Conservation (phyloP, 495 filamentous ascomycete genomes). For the Staphylotrichum longicolle region DNA sequence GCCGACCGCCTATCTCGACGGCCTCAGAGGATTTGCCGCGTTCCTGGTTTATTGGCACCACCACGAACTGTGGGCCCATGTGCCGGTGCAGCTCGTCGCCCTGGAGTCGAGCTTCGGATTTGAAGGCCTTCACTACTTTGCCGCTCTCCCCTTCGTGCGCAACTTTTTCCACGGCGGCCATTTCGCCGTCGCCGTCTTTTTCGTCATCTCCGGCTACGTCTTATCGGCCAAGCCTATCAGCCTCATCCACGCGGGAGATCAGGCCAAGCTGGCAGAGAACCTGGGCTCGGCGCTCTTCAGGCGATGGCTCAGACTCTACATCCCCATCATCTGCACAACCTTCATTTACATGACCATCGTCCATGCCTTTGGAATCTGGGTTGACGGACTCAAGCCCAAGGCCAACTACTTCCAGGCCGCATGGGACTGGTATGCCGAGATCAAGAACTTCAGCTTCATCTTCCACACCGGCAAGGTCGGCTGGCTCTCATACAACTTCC, state of each 20-base stretch:
- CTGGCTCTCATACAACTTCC: constrained; percentile 41
- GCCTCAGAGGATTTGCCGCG: constrained; percentile 47
- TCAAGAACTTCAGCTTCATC: constrained; percentile 60
- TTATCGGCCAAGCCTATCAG: constrained; percentile 51
- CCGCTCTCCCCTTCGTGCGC: constrained; percentile 40
- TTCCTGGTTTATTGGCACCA: constrained; percentile 51
- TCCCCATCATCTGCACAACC: constrained; percentile 44
- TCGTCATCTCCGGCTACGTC: constrained; percentile 51
- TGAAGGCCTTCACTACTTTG: constrained; percentile 40
- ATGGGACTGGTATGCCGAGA: constrained; percentile 55
- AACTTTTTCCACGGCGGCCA: constrained; percentile 47
- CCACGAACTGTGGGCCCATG: constrained; percentile 42
- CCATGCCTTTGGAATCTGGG: constrained; percentile 47
- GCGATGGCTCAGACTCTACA: constrained; percentile 38
- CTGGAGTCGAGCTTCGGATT: constrained; percentile 39
- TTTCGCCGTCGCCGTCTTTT: constrained; percentile 53
- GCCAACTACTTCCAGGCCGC: constrained; percentile 44
- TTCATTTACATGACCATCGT: constrained; percentile 51
- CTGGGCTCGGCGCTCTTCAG: constrained; percentile 35
- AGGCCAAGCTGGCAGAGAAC: constrained; percentile 36
- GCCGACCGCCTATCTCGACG: constrained; percentile 48
- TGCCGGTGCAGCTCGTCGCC: constrained; percentile 25
- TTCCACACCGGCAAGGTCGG: constrained; percentile 44
- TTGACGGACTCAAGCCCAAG: constrained; percentile 33
- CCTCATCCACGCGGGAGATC: constrained; percentile 49